These are phyloP conservation scores for Auriscalpium microsporum DNA, from an alignment of 768 basidiomycete species.

Conservation along the genomic window DNA sequence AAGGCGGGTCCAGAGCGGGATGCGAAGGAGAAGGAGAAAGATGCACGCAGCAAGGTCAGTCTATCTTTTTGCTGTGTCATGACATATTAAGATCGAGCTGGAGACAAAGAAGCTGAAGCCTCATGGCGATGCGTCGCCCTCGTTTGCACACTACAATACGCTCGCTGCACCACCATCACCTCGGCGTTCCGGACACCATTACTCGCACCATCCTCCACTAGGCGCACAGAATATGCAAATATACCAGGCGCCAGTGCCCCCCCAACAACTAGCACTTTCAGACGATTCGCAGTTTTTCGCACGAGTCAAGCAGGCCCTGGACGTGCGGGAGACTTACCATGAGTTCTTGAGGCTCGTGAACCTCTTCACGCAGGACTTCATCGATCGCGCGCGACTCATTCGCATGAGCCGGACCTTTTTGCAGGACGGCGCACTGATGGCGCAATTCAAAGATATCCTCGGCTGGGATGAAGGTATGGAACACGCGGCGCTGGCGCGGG, in stretches of 20 bases:
- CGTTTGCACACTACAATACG: constrained; percentile 20
- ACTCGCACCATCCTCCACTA: constrained; percentile 9
- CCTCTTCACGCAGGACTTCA: constrained; percentile 88
- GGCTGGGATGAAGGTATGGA: constrained; percentile 76
- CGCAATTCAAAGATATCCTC: constrained; percentile 76
- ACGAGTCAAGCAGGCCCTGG: constrained; percentile 67
- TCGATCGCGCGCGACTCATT: constrained; percentile 78
- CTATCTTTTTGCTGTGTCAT: constrained; percentile 1
- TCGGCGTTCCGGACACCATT: constrained; percentile 14
- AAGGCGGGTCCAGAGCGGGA: constrained; percentile 41
- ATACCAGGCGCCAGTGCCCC: too few species aligned
- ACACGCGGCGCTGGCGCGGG: constrained; percentile 19
- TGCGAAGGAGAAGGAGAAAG: constrained; percentile 25
- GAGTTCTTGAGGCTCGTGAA: constrained; percentile 96
- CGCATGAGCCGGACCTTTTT: constrained; percentile 72
- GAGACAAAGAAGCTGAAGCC: constrained; percentile 19
- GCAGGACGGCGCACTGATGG: constrained; percentile 67
- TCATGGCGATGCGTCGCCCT: constrained; percentile 20
- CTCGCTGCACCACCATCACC: constrained; percentile 21
- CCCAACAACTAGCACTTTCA: not conserved
- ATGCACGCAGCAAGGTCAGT: constrained; percentile 12
- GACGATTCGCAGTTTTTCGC: constrained; percentile 86
- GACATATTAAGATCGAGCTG: not conserved
- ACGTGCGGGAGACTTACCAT: constrained; percentile 73
- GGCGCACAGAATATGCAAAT: too few species aligned